Conservation (phyloP, 345 rosid species). For the Acer negundo region DNA sequence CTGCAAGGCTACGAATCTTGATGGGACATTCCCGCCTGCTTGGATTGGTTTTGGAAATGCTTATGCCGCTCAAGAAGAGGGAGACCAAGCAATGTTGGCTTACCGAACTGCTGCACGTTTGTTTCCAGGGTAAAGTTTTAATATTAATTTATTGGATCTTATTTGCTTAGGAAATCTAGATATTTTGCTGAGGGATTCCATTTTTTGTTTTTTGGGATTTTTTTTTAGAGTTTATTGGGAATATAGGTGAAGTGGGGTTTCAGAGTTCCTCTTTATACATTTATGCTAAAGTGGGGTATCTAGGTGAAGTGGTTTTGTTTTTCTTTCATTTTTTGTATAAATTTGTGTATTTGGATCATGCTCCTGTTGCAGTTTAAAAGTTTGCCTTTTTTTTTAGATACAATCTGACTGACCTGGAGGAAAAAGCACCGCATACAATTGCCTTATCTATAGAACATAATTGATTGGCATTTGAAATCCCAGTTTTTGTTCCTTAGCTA, state of each 20-base stretch:
- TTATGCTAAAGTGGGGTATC: neutral
- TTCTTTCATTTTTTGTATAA: neutral
- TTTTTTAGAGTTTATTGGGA: neutral
- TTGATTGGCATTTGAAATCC: neutral
- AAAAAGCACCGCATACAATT: too few relatives aligned
- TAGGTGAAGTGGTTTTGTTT: neutral
- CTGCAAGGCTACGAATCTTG: slow-evolving; percentile 88
- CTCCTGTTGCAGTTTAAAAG: neutral
- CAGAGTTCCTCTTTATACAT: neutral
- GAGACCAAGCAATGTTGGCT: slow-evolving; percentile 97
- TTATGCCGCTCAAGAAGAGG: slow-evolving; percentile 88
- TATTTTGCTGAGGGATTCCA: neutral
- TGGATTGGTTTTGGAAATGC: slow-evolving; percentile 95
- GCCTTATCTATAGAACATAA: neutral
- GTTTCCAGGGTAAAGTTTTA: slow-evolving; percentile 82
- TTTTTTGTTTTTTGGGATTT: too few relatives aligned
- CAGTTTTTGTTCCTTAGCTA: neutral
- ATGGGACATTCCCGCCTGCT: slow-evolving; percentile 88
- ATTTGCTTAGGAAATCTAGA: neutral
- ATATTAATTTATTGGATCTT: neutral
- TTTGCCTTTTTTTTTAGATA: too few relatives aligned
- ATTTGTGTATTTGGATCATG: neutral
- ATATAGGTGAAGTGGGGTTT: neutral
- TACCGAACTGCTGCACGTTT: slow-evolving; percentile 93
- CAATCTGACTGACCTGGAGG: too few relatives aligned